Evolutionary conservation across 1,284 basidiomycete genomes (phyloP).

Genomic region (Tetrapyrgos nigripes): DNA sequence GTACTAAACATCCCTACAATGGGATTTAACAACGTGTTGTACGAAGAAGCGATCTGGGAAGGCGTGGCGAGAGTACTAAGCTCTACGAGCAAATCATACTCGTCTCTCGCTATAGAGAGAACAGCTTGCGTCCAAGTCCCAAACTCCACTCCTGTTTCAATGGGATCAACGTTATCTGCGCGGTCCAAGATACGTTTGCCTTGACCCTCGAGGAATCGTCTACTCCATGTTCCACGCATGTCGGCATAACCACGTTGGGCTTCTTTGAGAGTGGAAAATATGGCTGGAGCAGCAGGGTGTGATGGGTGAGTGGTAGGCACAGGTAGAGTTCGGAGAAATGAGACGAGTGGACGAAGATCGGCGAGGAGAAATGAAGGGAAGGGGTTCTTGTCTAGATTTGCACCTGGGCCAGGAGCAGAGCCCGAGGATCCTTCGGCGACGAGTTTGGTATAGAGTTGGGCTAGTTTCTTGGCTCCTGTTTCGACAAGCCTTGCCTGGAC

Average conservation of each 20-base stretch:
- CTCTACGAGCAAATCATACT: slow-evolving; percentile 66
- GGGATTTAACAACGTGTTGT: slow-evolving; percentile 64
- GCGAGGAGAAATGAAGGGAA: slow-evolving; percentile 63
- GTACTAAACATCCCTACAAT: slow-evolving; percentile 66
- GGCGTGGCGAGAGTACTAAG: slow-evolving; percentile 63
- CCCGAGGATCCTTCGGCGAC: slow-evolving; percentile 84
- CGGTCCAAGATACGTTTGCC: slow-evolving; percentile 72
- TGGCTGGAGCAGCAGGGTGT: slow-evolving; percentile 72
- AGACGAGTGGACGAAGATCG: slow-evolving; percentile 65
- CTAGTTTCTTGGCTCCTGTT: slow-evolving; percentile 80
- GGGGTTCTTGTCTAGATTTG: slow-evolving; percentile 57
- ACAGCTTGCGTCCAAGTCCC: slow-evolving; percentile 70
- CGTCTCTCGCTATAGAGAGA: slow-evolving; percentile 68
- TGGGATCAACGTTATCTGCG: slow-evolving; percentile 66
- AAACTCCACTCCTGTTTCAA: slow-evolving; percentile 70
- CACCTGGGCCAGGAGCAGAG: slow-evolving; percentile 58
- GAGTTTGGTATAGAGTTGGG: slow-evolving; percentile 79
- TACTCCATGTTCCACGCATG: slow-evolving; percentile 79
- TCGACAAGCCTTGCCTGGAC: slow-evolving; percentile 74
- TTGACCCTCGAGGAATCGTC: slow-evolving; percentile 73
- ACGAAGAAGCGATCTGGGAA: slow-evolving; percentile 58
- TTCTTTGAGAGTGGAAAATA: slow-evolving; percentile 69
- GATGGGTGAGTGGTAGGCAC: slow-evolving; percentile 79
- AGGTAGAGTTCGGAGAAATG: slow-evolving; percentile 73
- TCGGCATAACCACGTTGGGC: slow-evolving; percentile 83